Base-by-base conservation (phyloP, 2,329 filamentous ascomycete species). In the Trichophyton simii region DNA sequence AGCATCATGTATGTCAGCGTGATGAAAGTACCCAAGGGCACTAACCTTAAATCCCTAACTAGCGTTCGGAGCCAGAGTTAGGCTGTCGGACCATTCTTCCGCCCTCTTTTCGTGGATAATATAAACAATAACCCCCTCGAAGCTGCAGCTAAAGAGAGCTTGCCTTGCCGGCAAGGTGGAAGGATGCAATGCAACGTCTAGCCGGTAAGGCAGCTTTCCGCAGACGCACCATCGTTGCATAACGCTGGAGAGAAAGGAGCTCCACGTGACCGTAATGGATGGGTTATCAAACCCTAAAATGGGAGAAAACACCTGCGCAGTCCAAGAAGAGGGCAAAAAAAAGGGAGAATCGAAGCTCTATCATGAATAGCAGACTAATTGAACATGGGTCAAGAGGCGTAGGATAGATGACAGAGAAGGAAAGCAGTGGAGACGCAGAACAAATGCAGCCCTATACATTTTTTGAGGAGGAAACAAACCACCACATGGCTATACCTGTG, bases 361-460 rank as follows among this genome's bases (percentile, higher is more conserved):
- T 54, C 50, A 54, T 31, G n/a, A 13, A 22, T 54, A 54, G 7
- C 44, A 54, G 28, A 54, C 50, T 54, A 54, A n/a, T 54, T 54
- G 50, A 22, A 54, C 22, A 54, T 25, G 15, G n/a, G 22, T 6
- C 22, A 9, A 28, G 28, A 13, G 50, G 25, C 50, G 28, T 34
- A 31, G 22, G 5, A 6, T 34, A 31, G 50, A 54, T 54, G 50
- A 54, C 48, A 54, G 48, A 28, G 20, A 54, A 28, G 25, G 20
- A 48, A 54, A 54, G 22, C 28, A 54, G 18, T 7, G 50, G 34
- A 38, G 9, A 38, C 34, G 6, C 34, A 38, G 50, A 54, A 54
- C 50, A 54, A 34, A 54, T 34, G 50, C 22, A 25, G 50, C 50
- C 50, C 50, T 25, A 54, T 54, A 54, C 50, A n/a, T 54, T 54